Base-by-base conservation (phyloP, 2,329 filamentous ascomycete species). In the Rutstroemia sp. region DNA sequence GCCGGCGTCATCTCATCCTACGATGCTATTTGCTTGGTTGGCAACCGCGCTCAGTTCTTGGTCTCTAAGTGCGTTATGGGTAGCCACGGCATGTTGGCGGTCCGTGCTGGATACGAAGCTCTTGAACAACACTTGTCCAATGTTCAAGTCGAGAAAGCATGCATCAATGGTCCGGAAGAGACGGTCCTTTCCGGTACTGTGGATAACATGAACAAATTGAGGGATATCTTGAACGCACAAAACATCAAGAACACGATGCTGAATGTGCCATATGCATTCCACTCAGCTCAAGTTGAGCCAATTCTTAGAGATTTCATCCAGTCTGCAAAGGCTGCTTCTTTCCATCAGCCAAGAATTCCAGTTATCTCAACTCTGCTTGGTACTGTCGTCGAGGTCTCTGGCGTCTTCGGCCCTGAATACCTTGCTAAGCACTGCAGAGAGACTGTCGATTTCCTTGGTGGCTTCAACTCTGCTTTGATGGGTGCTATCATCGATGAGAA, bases 131-230 rank as follows among this genome's bases (percentile, higher is more conserved):
- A 55, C 39, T 38, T 59, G 39, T 55, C 56, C 8, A 16, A 53
- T 14, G 27, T 51, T n/a, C 21, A 51, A 5, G 38, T 56, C n/a
- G 62, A 69, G 4, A 68, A 75, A 51, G 86, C 88, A 16, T 94
- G 89, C 72, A 79, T 90, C 69, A 94, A 94, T 63, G 83, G 85
- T 0, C 84, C 85, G 0, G 76, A 82, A 48, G 87, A 89, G 67
- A 90, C 84, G 12, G 89, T 94, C 1, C 75, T 92, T 16, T 81
- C 80, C 57, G 72, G 79, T 14, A 77, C 77, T n/a, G 73, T 75
- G 47, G 76, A 79, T 30, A 73, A 80, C 17, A 77, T 86, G 27
- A 75, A 77, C 39, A 73, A 73, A 3, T 73, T 83, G 12, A 76
- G 78, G 10, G 57, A 64, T 42, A 65, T 73, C 23, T 73, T 86